Percentiles rank a stretch among this genome's conserved stretches.
These are phyloP conservation scores for Quercus rubra DNA, from an alignment of 306 rosid species.

Conservation along the genomic window DNA sequence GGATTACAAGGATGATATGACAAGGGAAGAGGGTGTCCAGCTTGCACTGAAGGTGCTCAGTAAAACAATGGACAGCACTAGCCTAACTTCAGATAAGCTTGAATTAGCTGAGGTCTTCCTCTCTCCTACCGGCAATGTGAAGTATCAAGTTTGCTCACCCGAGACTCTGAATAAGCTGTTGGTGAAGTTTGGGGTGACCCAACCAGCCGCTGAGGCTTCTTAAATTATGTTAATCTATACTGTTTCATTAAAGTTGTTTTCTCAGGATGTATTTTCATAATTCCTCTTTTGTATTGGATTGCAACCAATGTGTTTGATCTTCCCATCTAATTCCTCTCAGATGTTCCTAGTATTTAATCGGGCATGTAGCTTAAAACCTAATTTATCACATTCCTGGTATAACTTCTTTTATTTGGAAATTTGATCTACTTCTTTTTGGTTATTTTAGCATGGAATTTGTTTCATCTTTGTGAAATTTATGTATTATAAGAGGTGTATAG, in stretches of 20 bases:
- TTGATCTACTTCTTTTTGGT: too few species aligned
- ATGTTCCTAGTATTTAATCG: too few species aligned
- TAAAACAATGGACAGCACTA: conserved; percentile 50
- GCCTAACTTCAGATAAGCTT: conserved; percentile 43
- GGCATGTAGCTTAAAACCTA: too few species aligned
- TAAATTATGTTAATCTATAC: not conserved
- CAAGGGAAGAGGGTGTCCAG: conserved; percentile 37
- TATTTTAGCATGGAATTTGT: too few species aligned
- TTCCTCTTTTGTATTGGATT: not conserved
- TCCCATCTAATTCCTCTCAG: too few species aligned
- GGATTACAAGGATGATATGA: conserved; percentile 32
- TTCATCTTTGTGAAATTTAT: too few species aligned
- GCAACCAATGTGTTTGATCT: too few species aligned
- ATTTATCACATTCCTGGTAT: too few species aligned
- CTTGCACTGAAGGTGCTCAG: conserved; percentile 46
- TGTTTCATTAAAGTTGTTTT: not conserved
- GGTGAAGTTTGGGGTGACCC: too few species aligned
- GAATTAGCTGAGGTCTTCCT: conserved; percentile 40
- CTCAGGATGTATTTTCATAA: not conserved
- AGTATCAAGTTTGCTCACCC: conserved; percentile 39
- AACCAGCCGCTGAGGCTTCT: not conserved
- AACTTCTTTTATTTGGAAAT: too few species aligned
- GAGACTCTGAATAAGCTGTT: not conserved
- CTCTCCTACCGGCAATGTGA: conserved; percentile 37
- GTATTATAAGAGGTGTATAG: too few species aligned